Percentiles rank a stretch among this genome's conserved stretches.
Conservation (phyloP, 176 grass and related monocot genomes). For the Hyparrhenia diplandra region DNA sequence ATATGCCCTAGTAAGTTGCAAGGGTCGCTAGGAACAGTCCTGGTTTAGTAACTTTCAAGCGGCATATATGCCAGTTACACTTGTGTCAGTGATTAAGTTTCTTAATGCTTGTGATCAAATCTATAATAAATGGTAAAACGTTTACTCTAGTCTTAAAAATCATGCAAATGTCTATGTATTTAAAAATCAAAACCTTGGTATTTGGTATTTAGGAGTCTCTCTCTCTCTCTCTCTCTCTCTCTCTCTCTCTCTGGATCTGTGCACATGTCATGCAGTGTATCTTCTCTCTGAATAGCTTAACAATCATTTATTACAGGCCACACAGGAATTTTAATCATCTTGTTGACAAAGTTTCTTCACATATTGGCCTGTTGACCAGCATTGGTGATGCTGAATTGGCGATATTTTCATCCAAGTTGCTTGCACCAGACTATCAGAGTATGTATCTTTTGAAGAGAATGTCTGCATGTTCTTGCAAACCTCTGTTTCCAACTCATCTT, state of each 20-base stretch:
- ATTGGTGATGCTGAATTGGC: slow-evolving; percentile 39
- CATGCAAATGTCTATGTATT: not conserved
- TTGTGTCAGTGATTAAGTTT: not conserved
- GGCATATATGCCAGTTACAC: not conserved
- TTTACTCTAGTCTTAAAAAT: not conserved
- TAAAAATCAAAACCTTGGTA: not conserved
- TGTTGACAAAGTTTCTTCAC: slow-evolving; percentile 44
- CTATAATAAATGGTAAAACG: not conserved
- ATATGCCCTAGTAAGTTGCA: not conserved
- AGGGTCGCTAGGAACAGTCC: not conserved
- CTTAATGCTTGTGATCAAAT: not conserved
- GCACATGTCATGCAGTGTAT: not conserved
- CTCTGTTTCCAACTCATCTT: not conserved
- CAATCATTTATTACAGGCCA: slow-evolving; percentile 31
- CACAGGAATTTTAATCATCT: slow-evolving; percentile 51
- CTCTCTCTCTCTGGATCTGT: not conserved
- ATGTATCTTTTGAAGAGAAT: not conserved
- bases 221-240: not conserved
- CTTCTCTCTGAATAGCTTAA: not conserved
- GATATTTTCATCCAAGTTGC: slow-evolving; percentile 70
- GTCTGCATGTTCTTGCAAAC: slow-evolving; percentile 9
- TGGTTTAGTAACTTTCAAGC: not conserved
- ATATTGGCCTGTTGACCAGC: slow-evolving; percentile 43
- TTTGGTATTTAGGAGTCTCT: not conserved
- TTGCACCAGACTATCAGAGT: slow-evolving; percentile 57